A percentile compares a stretch with the other conserved stretches of the same genome.
Evolutionary conservation across 805 yeast genomes (phyloP).

Genomic region (Kazachstania martiniae): DNA sequence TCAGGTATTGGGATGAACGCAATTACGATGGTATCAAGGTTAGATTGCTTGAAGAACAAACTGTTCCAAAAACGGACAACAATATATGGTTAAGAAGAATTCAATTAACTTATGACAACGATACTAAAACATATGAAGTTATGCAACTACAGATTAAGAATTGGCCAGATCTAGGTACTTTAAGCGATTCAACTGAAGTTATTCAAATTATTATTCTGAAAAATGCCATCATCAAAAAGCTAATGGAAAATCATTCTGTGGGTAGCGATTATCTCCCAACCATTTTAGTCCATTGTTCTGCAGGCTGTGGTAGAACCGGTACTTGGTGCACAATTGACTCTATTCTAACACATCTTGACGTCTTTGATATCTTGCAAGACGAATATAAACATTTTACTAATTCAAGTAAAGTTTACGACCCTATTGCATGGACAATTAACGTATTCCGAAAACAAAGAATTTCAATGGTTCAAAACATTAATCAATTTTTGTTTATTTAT

Average conservation of each 20-base stretch:
- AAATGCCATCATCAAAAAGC: slow-evolving; percentile 30
- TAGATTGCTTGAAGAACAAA: slow-evolving; percentile 16
- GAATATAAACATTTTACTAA: slow-evolving; percentile 7
- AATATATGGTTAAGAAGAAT: slow-evolving; percentile 28
- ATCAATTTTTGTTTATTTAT: slow-evolving; percentile 66
- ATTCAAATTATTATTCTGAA: slow-evolving; percentile 42
- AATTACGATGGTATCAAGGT: slow-evolving; percentile 29
- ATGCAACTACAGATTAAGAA: slow-evolving; percentile 65
- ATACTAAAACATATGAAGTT: slow-evolving; percentile 33
- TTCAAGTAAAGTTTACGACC: slow-evolving; percentile 30
- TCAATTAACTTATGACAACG: slow-evolving; percentile 27
- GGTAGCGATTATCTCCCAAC: slow-evolving; percentile 33
- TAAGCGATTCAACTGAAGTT: slow-evolving; percentile 45
- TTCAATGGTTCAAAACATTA: slow-evolving; percentile 75
- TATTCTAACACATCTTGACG: slow-evolving; percentile 31
- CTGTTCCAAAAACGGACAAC: slow-evolving; percentile 3
- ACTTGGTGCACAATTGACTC: slow-evolving; percentile 69
- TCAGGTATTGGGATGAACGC: slow-evolving; percentile 68
- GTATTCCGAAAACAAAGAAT: slow-evolving; percentile 63
- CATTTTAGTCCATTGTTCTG: slow-evolving; percentile 80
- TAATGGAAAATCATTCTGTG: slow-evolving; percentile 7
- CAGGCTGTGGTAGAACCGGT: slow-evolving; percentile 96
- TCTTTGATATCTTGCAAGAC: slow-evolving; percentile 12
- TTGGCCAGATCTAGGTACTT: slow-evolving; percentile 79
- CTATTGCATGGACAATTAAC: slow-evolving; percentile 52